Percentiles rank a stretch among this genome's conserved stretches.
Evolutionary conservation across 805 yeast genomes (phyloP).

Genomic region (Naumovozyma baii): DNA sequence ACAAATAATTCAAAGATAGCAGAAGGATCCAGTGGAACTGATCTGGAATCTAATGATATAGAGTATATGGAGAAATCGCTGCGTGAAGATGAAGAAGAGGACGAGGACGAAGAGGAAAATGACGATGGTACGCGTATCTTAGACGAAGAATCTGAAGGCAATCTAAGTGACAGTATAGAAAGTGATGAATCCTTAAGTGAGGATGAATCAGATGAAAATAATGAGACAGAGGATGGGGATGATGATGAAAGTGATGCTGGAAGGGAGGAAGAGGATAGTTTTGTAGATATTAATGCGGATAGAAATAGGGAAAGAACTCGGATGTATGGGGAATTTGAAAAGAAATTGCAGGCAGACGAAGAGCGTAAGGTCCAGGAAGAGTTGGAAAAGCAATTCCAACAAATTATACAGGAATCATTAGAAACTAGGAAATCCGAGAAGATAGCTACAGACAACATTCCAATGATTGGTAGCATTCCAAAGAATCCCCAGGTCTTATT

Average conservation of each 20-base stretch:
- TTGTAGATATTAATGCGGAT: constrained; percentile 20
- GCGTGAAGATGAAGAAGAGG: constrained; percentile 5
- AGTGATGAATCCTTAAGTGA: constrained; percentile 17
- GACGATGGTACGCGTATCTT: constrained; percentile 21
- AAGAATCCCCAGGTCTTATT: constrained; percentile 2
- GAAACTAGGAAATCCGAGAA: constrained; percentile 31
- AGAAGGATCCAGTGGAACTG: background rate
- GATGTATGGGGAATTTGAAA: constrained; percentile 33
- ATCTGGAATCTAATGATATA: background rate
- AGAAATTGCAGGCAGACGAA: constrained; percentile 32
- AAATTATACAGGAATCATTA: constrained; percentile 43
- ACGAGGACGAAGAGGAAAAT: constrained; percentile 18
- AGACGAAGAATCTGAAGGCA: constrained; percentile 28
- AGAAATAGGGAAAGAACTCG: constrained; percentile 28
- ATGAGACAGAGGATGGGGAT: constrained; percentile 22
- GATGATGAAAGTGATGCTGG: constrained; percentile 14
- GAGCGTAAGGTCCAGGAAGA: constrained; percentile 41
- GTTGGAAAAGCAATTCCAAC: constrained; percentile 48
- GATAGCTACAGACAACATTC: constrained; percentile 18
- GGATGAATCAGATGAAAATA: constrained; percentile 13
- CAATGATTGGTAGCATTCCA: constrained; percentile 9
- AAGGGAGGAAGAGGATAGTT: constrained; percentile 22
- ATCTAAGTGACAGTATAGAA: constrained; percentile 10
- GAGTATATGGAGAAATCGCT: background rate
- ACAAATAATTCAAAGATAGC: background rate